These are phyloP conservation scores for Sporothrix dimorphospora DNA, from an alignment of 2,329 filamentous ascomycete genomes.

Conservation along the genomic window DNA sequence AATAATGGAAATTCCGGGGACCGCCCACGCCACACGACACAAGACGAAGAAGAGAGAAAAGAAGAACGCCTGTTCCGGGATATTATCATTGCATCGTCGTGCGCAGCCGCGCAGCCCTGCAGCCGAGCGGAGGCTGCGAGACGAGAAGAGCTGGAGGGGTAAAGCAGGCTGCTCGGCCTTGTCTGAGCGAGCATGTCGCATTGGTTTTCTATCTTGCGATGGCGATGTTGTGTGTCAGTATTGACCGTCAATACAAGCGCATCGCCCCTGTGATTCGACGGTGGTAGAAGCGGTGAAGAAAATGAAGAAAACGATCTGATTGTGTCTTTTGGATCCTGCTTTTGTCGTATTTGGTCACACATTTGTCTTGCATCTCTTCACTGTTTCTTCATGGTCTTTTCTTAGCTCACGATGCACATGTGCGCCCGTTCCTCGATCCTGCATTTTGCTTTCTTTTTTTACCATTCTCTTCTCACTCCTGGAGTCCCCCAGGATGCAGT, in stretches of 20 bases:
- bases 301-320: neutral
- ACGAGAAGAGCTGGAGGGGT: neutral
- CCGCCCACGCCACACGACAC: neutral
- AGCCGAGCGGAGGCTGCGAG: neutral
- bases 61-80: constrained; percentile 12
- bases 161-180: neutral
- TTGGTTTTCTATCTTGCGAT: neutral
- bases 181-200: neutral
- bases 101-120: constrained; percentile 16
- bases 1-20: constrained; percentile 24
- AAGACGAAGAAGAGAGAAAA: neutral
- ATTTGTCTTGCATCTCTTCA: neutral
- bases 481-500: neutral
- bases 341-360: neutral
- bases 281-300: neutral
- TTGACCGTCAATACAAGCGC: neutral
- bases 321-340: neutral
- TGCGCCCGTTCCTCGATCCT: neutral
- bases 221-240: neutral
- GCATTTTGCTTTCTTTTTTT: neutral
- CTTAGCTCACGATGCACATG: neutral
- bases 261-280: neutral
- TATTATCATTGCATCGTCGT: constrained; percentile 12
- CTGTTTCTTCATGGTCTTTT: neutral
- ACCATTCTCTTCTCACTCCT: neutral